Evolutionary conservation across 768 basidiomycete species (phyloP).

Genomic region (Suillus sp.): DNA sequence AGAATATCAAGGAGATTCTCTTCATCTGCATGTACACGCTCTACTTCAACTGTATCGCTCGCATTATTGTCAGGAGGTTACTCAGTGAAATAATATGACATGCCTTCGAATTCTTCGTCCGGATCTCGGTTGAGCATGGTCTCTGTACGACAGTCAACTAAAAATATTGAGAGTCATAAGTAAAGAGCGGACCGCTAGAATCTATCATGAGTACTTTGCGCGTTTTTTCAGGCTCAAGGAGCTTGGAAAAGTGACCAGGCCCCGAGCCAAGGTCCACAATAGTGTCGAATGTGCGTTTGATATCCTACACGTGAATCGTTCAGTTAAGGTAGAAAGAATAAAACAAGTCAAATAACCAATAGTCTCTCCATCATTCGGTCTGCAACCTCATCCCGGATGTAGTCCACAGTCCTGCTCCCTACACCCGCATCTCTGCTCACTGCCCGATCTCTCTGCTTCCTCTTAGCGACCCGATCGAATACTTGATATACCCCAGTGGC

Average conservation of each 20-base stretch:
- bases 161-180: slow-evolving; percentile 2
- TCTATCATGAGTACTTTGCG: slow-evolving; percentile 84
- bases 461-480: slow-evolving; percentile 84
- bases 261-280: slow-evolving; percentile 90
- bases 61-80: slow-evolving; percentile 7
- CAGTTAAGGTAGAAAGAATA: slow-evolving; percentile 8
- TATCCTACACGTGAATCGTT: slow-evolving; percentile 61
- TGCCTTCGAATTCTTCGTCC: slow-evolving; percentile 82
- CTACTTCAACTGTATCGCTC: slow-evolving; percentile 61
- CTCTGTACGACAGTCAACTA: slow-evolving; percentile 44
- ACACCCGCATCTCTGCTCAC: slow-evolving; percentile 56
- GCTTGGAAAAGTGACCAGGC: slow-evolving; percentile 87
- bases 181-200: slow-evolving; percentile 63
- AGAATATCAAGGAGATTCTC: slow-evolving; percentile 72
- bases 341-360: slow-evolving; percentile 50
- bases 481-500: slow-evolving; percentile 64
- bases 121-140: slow-evolving; percentile 73
- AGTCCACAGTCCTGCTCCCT: slow-evolving; percentile 82
- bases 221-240: slow-evolving; percentile 68
- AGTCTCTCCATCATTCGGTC: slow-evolving; percentile 90
- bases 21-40: slow-evolving; percentile 82
- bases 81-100: slow-evolving; percentile 15
- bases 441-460: slow-evolving; percentile 74
- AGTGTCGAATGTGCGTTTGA: slow-evolving; percentile 78
- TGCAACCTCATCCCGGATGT: slow-evolving; percentile 88